Conservation (phyloP, 345 rosid species). For the Pugionium dolabratum region DNA sequence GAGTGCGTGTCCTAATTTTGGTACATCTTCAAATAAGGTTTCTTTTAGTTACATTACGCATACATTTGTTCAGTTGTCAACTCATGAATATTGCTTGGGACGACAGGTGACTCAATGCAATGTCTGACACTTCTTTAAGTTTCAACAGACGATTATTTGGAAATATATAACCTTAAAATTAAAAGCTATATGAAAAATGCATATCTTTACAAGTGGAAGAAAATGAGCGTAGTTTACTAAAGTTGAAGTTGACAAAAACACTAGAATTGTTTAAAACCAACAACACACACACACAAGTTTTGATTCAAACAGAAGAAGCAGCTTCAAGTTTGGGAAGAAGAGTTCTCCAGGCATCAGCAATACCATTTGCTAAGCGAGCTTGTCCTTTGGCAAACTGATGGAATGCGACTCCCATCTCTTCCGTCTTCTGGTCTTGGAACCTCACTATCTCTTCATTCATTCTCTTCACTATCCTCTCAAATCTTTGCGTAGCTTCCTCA, state of each 20-base stretch:
- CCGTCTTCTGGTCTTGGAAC: conserved; percentile 88
- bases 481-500: conserved; percentile 74
- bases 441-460: conserved; percentile 90
- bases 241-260: conserved; percentile 26
- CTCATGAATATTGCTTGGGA: no score
- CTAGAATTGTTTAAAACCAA: conserved; percentile 1
- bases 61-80: no score
- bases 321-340: conserved; percentile 96
- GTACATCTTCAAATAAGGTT: no score
- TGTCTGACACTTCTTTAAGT: no score
- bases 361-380: conserved; percentile 73
- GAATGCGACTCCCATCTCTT: conserved; percentile 85
- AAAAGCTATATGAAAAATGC: background rate
- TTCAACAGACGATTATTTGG: no score
- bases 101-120: no score
- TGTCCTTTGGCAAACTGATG: conserved; percentile 95
- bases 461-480: conserved; percentile 66
- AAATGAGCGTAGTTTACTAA: conserved; percentile 20
- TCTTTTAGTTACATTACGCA: no score
- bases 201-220: conserved; percentile 39
- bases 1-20: no score
- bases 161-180: background rate
- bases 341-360: conserved; percentile 95
- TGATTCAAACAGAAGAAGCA: conserved; percentile 27
- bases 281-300: background rate